These are phyloP conservation scores for Starmera stellimalicola DNA, from an alignment of 1,139 yeast genomes.

Conservation along the genomic window DNA sequence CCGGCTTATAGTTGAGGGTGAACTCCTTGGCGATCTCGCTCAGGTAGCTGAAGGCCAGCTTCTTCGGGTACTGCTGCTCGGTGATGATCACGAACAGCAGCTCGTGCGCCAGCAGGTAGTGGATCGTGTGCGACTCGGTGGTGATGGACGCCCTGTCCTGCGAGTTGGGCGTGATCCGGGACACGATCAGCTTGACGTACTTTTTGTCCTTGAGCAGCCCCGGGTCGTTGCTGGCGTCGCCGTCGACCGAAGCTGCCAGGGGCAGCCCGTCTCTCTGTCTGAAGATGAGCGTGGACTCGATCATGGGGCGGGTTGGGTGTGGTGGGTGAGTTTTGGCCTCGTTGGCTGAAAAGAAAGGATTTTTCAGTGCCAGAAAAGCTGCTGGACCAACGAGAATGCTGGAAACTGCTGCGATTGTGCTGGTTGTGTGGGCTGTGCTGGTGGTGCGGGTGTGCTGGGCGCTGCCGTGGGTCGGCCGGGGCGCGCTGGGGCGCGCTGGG, in stretches of 20 bases:
- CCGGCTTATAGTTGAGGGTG: constrained; percentile 67
- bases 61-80: constrained; percentile 75
- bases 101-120: constrained; percentile 55
- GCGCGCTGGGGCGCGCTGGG: too few species aligned
- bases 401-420: too few species aligned
- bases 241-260: constrained; percentile 88
- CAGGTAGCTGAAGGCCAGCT: constrained; percentile 80
- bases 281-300: constrained; percentile 63
- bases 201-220: constrained; percentile 68
- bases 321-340: too few species aligned
- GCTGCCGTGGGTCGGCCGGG: constrained; percentile 6
- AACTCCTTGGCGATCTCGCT: constrained; percentile 79
- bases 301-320: constrained; percentile 32
- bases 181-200: constrained; percentile 69
- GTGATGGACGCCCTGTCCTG: constrained; percentile 85
- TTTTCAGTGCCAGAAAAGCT: too few species aligned
- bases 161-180: constrained; percentile 69
- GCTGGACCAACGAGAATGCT: too few species aligned
- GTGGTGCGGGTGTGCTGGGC: constrained; percentile 7
- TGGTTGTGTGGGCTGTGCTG: constrained; percentile 5
- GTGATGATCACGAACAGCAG: constrained; percentile 73
- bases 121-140: constrained; percentile 65
- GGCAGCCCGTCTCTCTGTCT: constrained; percentile 81
- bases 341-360: too few species aligned
- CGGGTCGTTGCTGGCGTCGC: constrained; percentile 40